Percentiles rank a stretch among this genome's conserved stretches.
Evolutionary conservation across 768 basidiomycete species (phyloP).

Genomic region (Serendipita sp.): DNA sequence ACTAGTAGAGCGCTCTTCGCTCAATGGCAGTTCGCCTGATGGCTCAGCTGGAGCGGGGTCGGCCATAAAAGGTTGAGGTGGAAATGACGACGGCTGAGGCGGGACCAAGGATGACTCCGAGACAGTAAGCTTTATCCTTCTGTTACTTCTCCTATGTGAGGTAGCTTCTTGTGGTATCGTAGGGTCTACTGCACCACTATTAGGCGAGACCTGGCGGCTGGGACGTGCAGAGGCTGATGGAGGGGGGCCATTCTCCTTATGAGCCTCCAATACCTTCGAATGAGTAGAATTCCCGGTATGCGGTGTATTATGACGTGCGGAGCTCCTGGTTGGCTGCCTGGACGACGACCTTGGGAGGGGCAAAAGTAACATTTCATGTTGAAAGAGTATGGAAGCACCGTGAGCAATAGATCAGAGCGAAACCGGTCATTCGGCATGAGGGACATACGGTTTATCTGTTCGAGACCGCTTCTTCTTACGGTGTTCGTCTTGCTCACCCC

Average conservation of each 20-base stretch:
- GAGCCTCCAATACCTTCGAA: neutral
- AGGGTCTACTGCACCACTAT: neutral
- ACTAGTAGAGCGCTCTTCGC: neutral
- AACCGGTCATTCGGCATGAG: slow-evolving; percentile 20
- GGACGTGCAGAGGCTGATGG: neutral
- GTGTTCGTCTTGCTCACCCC: neutral
- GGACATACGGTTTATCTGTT: slow-evolving; percentile 5
- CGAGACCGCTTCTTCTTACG: slow-evolving; percentile 5
- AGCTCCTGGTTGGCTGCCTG: neutral
- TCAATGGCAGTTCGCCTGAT: neutral
- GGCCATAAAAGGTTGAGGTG: neutral
- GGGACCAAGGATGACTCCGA: neutral
- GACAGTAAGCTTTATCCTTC: neutral
- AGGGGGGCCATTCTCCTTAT: neutral
- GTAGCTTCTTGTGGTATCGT: neutral
- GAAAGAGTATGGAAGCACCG: neutral
- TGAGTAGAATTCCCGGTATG: neutral
- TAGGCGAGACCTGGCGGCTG: neutral
- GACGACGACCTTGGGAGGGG: neutral
- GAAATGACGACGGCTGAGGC: neutral
- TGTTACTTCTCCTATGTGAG: neutral
- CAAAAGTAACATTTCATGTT: neutral
- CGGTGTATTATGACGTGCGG: neutral
- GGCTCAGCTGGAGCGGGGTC: neutral
- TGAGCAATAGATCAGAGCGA: neutral